Evolutionary conservation across 2,329 filamentous ascomycete species (phyloP).

Genomic region (Alternaria sp.): DNA sequence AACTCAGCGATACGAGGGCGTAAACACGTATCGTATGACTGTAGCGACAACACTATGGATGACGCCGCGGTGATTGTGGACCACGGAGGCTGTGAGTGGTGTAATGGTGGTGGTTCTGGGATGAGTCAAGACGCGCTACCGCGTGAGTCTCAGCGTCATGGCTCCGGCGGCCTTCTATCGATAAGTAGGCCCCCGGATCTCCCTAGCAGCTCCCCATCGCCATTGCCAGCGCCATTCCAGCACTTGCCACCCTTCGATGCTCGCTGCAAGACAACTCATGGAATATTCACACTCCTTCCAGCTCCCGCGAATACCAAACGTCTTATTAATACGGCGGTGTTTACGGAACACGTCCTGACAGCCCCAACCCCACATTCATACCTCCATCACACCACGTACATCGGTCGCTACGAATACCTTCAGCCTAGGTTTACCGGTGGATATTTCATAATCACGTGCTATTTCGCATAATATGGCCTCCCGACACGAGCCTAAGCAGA

Average conservation of each 20-base stretch:
- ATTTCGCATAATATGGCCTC: slow-evolving; percentile 35
- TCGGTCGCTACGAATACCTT: not conserved
- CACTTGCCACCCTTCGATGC: slow-evolving; percentile 37
- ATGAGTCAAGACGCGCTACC: slow-evolving; percentile 23
- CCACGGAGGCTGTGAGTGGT: not conserved
- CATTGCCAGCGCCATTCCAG: slow-evolving; percentile 21
- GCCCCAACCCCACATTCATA: slow-evolving; percentile 7
- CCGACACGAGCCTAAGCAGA: slow-evolving; percentile 60
- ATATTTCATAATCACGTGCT: not conserved
- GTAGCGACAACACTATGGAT: not conserved
- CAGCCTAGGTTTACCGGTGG: not conserved
- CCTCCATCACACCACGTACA: slow-evolving; percentile 12
- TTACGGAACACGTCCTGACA: slow-evolving; percentile 29
- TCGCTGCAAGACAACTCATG: slow-evolving; percentile 39
- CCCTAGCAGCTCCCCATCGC: slow-evolving; percentile 11
- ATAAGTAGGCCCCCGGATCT: slow-evolving; percentile 22
- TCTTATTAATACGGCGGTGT: slow-evolving; percentile 34
- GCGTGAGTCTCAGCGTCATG: slow-evolving; percentile 16
- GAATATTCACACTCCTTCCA: slow-evolving; percentile 33
- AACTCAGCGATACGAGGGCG: slow-evolving; percentile 7
- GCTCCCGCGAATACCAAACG: slow-evolving; percentile 30
- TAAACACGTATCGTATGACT: slow-evolving; percentile 3
- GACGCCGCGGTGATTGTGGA: not conserved
- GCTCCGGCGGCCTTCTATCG: slow-evolving; percentile 16
- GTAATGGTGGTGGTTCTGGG: not conserved